These are phyloP conservation scores for Linnemannia exigua DNA, from an alignment of 192 early-diverging fungal species.

Conservation along the genomic window DNA sequence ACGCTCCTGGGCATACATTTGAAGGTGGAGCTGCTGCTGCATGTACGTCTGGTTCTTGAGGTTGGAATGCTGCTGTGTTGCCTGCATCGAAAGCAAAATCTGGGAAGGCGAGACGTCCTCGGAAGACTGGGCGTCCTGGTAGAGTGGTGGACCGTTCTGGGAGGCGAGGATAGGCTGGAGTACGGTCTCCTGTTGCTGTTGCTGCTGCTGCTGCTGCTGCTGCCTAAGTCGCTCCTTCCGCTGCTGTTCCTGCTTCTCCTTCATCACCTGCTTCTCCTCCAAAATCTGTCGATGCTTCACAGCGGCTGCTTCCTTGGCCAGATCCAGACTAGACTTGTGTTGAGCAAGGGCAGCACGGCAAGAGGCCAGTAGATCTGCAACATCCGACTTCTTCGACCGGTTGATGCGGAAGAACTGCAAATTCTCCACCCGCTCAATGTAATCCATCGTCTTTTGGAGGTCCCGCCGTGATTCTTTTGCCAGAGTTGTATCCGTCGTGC, in stretches of 20 bases:
- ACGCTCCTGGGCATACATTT: constrained; percentile 49
- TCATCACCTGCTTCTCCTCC: constrained; percentile 21
- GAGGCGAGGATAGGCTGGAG: constrained; percentile 27
- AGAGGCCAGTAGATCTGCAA: constrained; percentile 39
- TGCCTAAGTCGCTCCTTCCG: constrained; percentile 11
- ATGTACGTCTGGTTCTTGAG: not conserved
- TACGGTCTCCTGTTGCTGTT: not conserved
- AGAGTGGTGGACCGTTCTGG: not conserved
- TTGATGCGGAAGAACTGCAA: constrained; percentile 54
- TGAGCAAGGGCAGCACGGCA: constrained; percentile 50
- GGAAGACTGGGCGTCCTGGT: not conserved
- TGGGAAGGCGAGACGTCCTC: constrained; percentile 19
- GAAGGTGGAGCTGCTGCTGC: constrained; percentile 34
- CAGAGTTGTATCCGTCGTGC: constrained; percentile 13
- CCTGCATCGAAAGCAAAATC: constrained; percentile 9
- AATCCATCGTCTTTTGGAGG: constrained; percentile 53
- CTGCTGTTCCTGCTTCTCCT: constrained; percentile 26
- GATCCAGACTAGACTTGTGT: constrained; percentile 48
- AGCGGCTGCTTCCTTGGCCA: constrained; percentile 48
- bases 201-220: constrained; percentile 20
- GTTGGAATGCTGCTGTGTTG: constrained; percentile 8
- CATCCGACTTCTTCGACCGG: constrained; percentile 43
- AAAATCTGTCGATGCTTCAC: constrained; percentile 44
- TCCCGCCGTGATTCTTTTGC: constrained; percentile 48
- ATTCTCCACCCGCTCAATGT: constrained; percentile 44